These are phyloP conservation scores for Solanum lycopersicoides DNA, from an alignment of 257 asterid genomes.

Conservation along the genomic window DNA sequence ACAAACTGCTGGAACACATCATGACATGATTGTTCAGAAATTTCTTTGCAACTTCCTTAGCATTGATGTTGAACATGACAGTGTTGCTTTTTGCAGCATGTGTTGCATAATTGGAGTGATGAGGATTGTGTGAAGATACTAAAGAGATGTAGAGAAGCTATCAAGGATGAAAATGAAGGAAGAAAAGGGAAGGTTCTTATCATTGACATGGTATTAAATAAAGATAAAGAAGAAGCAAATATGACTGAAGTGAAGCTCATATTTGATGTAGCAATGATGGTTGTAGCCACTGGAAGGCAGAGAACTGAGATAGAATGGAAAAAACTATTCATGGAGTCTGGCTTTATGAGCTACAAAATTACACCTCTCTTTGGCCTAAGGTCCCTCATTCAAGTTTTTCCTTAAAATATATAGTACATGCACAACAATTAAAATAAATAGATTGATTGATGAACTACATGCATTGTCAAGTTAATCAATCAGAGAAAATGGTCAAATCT, in stretches of 20 bases:
- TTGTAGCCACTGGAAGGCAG: not conserved
- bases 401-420: not conserved
- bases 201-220: not conserved
- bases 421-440: no score
- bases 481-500: no score
- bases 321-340: not conserved
- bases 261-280: conserved; percentile 8
- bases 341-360: not conserved
- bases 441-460: no score
- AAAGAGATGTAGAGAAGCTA: conserved; percentile 1
- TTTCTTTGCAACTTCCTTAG: not conserved
- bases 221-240: not conserved
- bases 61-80: not conserved
- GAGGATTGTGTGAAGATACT: not conserved
- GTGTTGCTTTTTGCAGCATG: not conserved
- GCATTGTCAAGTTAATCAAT: no score
- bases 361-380: not conserved
- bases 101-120: conserved; percentile 3
- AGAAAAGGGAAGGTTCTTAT: not conserved
- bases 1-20: not conserved
- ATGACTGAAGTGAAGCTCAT: not conserved
- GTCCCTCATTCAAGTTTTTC: conserved; percentile 7
- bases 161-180: not conserved
- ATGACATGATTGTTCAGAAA: not conserved
- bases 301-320: conserved; percentile 6